Conservation (phyloP, 179 eudicot genomes). For the Kewa caespitosa region DNA sequence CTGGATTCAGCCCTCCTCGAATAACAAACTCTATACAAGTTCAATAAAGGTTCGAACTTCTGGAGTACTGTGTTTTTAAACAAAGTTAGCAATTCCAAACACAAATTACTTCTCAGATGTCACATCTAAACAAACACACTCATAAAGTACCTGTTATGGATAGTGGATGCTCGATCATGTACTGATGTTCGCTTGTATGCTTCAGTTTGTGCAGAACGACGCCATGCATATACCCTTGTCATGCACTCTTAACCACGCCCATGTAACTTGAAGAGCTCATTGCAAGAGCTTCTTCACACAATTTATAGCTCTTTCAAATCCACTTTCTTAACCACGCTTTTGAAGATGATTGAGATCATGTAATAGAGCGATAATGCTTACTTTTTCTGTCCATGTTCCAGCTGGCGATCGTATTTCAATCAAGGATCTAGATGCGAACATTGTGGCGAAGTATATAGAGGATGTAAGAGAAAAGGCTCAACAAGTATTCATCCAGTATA, state of each 20-base stretch:
- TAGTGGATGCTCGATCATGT: no score
- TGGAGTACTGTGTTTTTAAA: no score
- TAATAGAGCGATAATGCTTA: neutral
- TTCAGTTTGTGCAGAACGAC: no score
- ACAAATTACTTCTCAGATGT: no score
- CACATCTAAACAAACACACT: no score
- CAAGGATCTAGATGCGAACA: slow-evolving; percentile 52
- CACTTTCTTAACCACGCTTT: neutral
- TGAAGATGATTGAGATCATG: neutral
- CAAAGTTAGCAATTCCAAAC: no score
- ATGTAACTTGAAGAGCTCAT: neutral
- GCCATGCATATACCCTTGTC: neutral
- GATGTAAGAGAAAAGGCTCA: slow-evolving; percentile 51
- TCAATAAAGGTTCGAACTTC: no score
- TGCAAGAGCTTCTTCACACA: neutral
- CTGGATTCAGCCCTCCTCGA: no score
- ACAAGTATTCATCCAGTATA: slow-evolving; percentile 55
- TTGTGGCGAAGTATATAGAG: slow-evolving; percentile 50
- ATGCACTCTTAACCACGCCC: neutral
- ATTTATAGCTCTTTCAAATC: neutral
- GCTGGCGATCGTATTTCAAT: slow-evolving; percentile 65
- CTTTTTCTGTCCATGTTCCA: slow-evolving; percentile 20
- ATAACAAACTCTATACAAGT: no score
- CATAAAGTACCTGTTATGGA: no score
- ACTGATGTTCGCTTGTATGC: no score